These are phyloP conservation scores for Penicillium sclerotigenum DNA, from an alignment of 2,329 filamentous ascomycete genomes.

Conservation along the genomic window DNA sequence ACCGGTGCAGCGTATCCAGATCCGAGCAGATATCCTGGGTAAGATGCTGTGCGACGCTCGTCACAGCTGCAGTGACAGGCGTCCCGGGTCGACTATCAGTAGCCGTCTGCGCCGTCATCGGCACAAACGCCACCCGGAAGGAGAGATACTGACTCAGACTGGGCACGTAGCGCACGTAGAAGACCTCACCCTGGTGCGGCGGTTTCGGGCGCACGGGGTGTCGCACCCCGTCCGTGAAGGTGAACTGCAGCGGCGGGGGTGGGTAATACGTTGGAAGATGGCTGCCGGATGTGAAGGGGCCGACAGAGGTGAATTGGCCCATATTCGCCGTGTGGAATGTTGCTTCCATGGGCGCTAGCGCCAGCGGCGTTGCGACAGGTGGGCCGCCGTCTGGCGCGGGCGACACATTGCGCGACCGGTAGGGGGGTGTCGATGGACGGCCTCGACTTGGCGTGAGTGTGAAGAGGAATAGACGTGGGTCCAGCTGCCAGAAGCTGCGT, in stretches of 20 bases:
- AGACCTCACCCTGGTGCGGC: conserved; percentile 81
- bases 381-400: conserved; percentile 41
- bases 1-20: conserved; percentile 70
- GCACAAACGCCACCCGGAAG: conserved; percentile 73
- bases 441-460: conserved; percentile 63
- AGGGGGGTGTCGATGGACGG: conserved; percentile 50
- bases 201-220: conserved; percentile 88
- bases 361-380: conserved; percentile 1
- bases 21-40: conserved; percentile 49
- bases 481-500: conserved; percentile 87
- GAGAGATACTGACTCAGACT: conserved; percentile 80
- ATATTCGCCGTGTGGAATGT: conserved; percentile 37
- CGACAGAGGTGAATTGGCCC: conserved; percentile 40
- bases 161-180: conserved; percentile 84
- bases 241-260: conserved; percentile 76
- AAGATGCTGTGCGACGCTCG: conserved; percentile 46
- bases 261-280: conserved; percentile 91
- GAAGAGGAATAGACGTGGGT: conserved; percentile 82
- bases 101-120: conserved; percentile 54
- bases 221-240: conserved; percentile 70
- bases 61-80: conserved; percentile 31
- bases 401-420: conserved; percentile 50
- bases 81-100: conserved; percentile 28
- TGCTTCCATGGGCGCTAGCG: conserved; percentile 22
- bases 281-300: conserved; percentile 76